Percentiles rank a stretch among this genome's conserved stretches.
phyloP scores from a whole-genome alignment of 2,329 filamentous ascomycete genomes.

The Hypomyces rosellus region DNA sequence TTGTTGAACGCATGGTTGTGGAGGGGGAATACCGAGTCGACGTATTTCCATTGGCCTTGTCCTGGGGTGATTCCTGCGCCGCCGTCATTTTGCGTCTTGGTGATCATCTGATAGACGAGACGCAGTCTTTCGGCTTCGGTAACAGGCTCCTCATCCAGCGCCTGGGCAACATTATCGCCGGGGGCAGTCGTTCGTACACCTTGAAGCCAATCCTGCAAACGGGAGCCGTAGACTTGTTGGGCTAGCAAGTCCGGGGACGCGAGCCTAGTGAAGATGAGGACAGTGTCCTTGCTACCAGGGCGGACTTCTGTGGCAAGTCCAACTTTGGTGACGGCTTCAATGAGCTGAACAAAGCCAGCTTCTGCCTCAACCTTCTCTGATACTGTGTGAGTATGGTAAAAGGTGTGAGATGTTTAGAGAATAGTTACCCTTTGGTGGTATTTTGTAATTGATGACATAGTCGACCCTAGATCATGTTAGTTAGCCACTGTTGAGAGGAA shows the following conservation, averaged over 20 bases:
- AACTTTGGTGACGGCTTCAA: slow-evolving; percentile 66
- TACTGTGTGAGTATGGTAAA: slow-evolving; percentile 11
- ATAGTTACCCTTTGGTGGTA: slow-evolving; percentile 57
- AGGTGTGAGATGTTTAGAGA: neutral
- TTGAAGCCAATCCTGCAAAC: slow-evolving; percentile 90
- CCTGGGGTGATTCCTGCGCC: slow-evolving; percentile 71
- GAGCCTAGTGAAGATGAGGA: slow-evolving; percentile 79
- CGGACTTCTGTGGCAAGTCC: slow-evolving; percentile 88
- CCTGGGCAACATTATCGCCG: slow-evolving; percentile 60
- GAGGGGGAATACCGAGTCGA: slow-evolving; percentile 69
- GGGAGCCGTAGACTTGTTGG: slow-evolving; percentile 76
- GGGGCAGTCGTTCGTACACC: slow-evolving; percentile 76
- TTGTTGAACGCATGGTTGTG: slow-evolving; percentile 73
- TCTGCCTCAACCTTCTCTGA: slow-evolving; percentile 63
- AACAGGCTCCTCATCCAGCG: slow-evolving; percentile 67
- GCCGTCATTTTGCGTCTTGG: slow-evolving; percentile 64
- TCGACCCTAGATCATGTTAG: slow-evolving; percentile 54
- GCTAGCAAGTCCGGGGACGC: slow-evolving; percentile 68
- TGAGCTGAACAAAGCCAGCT: slow-evolving; percentile 69
- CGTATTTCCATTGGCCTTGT: slow-evolving; percentile 63
- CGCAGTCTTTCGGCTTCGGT: slow-evolving; percentile 84
- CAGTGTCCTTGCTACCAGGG: slow-evolving; percentile 64
- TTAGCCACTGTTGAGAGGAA: neutral
- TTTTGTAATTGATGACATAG: slow-evolving; percentile 78
- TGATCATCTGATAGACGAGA: slow-evolving; percentile 80